phyloP scores from a whole-genome alignment of 2,329 filamentous ascomycete species.

The Scedosporium boydii region DNA sequence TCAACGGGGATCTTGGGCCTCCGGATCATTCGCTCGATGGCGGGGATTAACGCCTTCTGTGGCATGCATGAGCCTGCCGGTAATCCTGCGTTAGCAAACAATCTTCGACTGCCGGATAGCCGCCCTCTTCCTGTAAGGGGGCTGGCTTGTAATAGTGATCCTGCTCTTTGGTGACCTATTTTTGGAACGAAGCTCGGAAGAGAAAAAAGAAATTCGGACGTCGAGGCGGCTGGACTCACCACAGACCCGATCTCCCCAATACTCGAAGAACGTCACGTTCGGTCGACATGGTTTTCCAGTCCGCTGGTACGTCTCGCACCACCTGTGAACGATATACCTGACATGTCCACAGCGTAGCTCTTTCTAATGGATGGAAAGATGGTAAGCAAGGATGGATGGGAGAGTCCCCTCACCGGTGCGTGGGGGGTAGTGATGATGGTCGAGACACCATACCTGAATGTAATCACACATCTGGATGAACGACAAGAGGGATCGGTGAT shows the following conservation, averaged over 20 bases:
- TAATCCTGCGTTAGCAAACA: background rate
- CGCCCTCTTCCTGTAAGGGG: too few relatives aligned
- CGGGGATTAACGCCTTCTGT: constrained; percentile 1
- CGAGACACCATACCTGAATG: background rate
- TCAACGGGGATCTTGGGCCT: constrained; percentile 1
- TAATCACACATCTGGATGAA: background rate
- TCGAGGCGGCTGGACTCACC: background rate
- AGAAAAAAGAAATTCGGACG: background rate
- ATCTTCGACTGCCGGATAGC: too few relatives aligned
- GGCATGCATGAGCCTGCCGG: constrained; percentile 2
- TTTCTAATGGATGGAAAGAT: background rate
- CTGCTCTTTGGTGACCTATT: background rate
- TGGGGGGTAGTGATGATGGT: background rate
- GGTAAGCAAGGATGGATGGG: background rate
- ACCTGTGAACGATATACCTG: constrained; percentile 5
- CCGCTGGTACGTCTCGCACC: constrained; percentile 3
- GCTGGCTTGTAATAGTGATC: background rate
- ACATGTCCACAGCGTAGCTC: constrained; percentile 5
- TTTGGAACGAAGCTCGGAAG: background rate
- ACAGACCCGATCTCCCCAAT: constrained; percentile 3
- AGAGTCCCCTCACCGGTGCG: background rate
- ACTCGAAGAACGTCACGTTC: constrained; percentile 4
- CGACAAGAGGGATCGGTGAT: background rate
- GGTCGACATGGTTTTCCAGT: constrained; percentile 3
- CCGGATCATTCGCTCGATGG: constrained; percentile 3